Percentiles rank a stretch among this genome's conserved stretches.
Evolutionary conservation across 2,329 filamentous ascomycete species (phyloP).

Genomic region (Colletotrichum sp.): DNA sequence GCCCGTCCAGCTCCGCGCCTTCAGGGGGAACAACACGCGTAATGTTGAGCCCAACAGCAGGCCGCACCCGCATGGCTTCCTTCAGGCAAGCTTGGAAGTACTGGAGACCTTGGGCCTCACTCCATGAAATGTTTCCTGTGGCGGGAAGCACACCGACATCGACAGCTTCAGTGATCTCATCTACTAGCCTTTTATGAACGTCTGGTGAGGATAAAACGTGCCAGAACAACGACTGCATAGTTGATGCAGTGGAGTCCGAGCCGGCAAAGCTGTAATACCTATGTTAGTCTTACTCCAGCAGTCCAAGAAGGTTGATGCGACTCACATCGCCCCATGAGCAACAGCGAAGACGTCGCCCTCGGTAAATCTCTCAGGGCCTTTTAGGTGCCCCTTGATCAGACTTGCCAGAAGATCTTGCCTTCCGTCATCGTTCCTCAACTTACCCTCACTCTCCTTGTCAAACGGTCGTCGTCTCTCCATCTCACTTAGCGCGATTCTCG

Average conservation of each 20-base stretch:
- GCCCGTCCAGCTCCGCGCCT: constrained; percentile 56
- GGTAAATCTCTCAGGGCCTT: constrained; percentile 50
- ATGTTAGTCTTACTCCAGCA: not conserved
- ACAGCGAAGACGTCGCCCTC: constrained; percentile 63
- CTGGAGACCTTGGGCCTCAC: constrained; percentile 50
- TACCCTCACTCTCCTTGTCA: constrained; percentile 47
- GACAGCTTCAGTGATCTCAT: constrained; percentile 51
- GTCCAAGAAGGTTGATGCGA: not conserved
- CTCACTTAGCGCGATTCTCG: constrained; percentile 57
- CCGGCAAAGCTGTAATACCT: constrained; percentile 55
- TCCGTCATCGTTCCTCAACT: constrained; percentile 43
- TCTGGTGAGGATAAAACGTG: constrained; percentile 48
- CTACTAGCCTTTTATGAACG: constrained; percentile 42
- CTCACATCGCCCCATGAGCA: constrained; percentile 61
- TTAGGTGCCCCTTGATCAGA: constrained; percentile 57
- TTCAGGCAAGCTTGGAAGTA: constrained; percentile 64
- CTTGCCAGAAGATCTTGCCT: constrained; percentile 56
- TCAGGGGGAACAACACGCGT: constrained; percentile 54
- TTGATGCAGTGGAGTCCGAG: constrained; percentile 65
- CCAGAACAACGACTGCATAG: constrained; percentile 63
- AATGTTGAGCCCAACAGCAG: constrained; percentile 60
- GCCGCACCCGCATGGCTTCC: constrained; percentile 60
- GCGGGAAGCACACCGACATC: constrained; percentile 34
- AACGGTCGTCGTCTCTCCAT: constrained; percentile 51
- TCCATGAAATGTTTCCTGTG: constrained; percentile 51